A percentile compares a stretch with the other conserved stretches of the same genome.
phyloP scores from a whole-genome alignment of 768 basidiomycete genomes.

The Pulveroboletus ravenelii region DNA sequence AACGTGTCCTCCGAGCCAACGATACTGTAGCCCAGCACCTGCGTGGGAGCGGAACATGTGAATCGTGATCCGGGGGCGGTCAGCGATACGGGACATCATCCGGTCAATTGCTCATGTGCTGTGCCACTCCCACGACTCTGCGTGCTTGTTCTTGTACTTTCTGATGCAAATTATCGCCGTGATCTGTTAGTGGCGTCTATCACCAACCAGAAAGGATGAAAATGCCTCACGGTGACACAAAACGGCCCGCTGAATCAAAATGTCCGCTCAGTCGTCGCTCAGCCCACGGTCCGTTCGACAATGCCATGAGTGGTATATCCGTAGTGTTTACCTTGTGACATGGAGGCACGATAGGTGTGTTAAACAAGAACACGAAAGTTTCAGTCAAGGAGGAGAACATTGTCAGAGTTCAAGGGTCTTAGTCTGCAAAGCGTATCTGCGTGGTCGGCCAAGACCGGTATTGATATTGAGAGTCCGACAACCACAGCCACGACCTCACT shows the following conservation, averaged over 20 bases:
- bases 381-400: conserved; percentile 15
- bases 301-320: conserved; percentile 19
- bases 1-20: neutral
- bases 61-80: neutral
- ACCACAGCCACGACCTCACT: too few relatives aligned
- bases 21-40: conserved; percentile 18
- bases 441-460: too few relatives aligned
- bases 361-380: conserved; percentile 16
- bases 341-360: conserved; percentile 21
- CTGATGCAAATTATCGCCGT: neutral
- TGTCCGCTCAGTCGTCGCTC: neutral
- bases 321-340: neutral
- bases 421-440: too few relatives aligned
- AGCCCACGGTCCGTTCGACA: conserved; percentile 5
- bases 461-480: too few relatives aligned
- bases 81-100: neutral
- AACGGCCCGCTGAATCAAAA: conserved; percentile 1
- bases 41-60: too few relatives aligned
- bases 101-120: neutral
- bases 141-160: conserved; percentile 10
- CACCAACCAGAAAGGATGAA: neutral
- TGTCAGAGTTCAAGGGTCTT: neutral
- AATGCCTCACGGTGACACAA: conserved; percentile 14
- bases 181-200: conserved; percentile 1
- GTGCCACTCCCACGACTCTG: conserved; percentile 9